These are phyloP conservation scores for Kodamaea kaohsiungensis DNA, from an alignment of 805 yeast genomes.

Conservation along the genomic window DNA sequence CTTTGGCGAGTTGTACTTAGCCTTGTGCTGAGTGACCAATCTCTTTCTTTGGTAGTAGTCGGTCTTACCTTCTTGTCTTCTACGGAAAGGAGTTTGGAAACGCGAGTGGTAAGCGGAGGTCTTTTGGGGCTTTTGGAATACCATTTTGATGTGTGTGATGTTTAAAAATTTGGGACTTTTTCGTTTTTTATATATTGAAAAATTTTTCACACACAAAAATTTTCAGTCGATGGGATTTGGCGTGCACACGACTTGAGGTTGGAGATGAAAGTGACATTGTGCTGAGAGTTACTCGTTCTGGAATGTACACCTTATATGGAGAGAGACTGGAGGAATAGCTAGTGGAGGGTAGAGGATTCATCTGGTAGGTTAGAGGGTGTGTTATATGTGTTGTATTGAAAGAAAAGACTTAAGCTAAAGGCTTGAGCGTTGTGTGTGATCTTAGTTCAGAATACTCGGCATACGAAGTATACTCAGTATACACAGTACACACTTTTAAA, in stretches of 20 bases:
- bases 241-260: background rate
- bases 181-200: constrained; percentile 3
- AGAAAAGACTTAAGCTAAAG: no score
- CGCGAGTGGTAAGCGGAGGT: constrained; percentile 96
- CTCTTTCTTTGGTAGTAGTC: constrained; percentile 99
- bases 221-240: background rate
- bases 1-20: constrained; percentile 99
- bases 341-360: no score
- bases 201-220: constrained; percentile 5
- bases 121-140: constrained; percentile 72
- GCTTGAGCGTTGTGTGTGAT: no score
- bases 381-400: no score
- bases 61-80: constrained; percentile 99
- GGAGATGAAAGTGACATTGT: background rate
- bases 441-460: no score
- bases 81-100: constrained; percentile 99
- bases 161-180: constrained; percentile 5
- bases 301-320: no score
- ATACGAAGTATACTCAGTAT: no score
- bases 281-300: background rate
- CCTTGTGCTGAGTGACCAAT: constrained; percentile 99
- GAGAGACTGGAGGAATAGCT: background rate
- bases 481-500: no score
- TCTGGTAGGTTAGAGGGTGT: no score
- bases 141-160: constrained; percentile 51